phyloP scores from a whole-genome alignment of 768 basidiomycete genomes.

The Gloeophyllum trabeum region DNA sequence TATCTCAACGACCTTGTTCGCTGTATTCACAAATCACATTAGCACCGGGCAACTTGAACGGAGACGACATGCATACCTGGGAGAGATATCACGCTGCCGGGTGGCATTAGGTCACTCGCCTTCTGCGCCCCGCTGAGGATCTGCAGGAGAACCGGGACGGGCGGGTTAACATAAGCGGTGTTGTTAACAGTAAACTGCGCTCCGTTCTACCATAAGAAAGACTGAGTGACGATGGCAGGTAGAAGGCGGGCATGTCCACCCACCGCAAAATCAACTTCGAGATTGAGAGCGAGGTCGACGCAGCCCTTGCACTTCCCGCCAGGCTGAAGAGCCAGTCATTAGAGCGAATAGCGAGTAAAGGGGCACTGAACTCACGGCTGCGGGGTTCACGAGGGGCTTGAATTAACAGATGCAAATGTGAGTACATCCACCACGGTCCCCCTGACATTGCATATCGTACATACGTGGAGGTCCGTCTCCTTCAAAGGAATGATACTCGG shows the following conservation, averaged over 20 bases:
- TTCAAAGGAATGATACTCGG: conserved; percentile 5
- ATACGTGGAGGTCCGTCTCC: conserved; percentile 12
- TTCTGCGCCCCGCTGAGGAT: conserved; percentile 41
- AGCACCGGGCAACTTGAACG: too few species aligned
- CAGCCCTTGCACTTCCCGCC: background rate
- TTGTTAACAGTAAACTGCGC: conserved; percentile 8
- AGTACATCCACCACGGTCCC: too few species aligned
- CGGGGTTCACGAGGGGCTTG: conserved; percentile 8
- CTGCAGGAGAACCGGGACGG: conserved; percentile 43
- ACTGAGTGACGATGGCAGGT: background rate
- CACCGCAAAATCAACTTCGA: conserved; percentile 8
- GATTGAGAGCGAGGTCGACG: conserved; percentile 9
- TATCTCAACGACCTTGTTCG: conserved; percentile 37
- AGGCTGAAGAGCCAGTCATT: too few species aligned
- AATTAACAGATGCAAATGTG: too few species aligned
- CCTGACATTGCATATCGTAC: too few species aligned
- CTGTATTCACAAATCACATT: too few species aligned
- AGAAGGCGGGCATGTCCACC: conserved; percentile 9
- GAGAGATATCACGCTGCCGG: conserved; percentile 32
- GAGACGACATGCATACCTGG: too few species aligned
- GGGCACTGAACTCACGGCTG: conserved; percentile 7
- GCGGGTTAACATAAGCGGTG: conserved; percentile 24
- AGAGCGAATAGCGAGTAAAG: too few species aligned
- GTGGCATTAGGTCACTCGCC: conserved; percentile 36
- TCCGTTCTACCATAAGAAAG: conserved; percentile 1